Evolutionary conservation across 169 alveolate genomes (phyloP), one percentile per base, ranked within the genome.

Genomic region (Theileria parva): DNA sequence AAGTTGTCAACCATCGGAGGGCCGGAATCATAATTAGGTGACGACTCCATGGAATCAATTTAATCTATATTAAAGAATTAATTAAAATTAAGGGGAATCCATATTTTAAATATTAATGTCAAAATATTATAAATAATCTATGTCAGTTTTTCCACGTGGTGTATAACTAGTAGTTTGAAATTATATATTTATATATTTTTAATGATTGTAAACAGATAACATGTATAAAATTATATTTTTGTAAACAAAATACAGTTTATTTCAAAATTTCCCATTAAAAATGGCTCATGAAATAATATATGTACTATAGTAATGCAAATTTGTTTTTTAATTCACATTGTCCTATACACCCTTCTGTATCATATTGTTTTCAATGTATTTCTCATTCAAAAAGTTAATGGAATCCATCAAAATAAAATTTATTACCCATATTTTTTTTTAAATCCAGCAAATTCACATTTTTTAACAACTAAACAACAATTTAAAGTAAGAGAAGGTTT

Each of bases 1-100:
- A 83, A 83, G 55, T 83, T 83, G 68, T 83, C 89, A 9, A 83
- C 81, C 51, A 83, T 77, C 11, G 86, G 86, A 9, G 83, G 83
- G 50, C 77, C 77, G 27, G 66, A 21, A 37, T 44, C 64, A 7
- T 65, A 25, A 44, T 27, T 19, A n/a, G 23, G 11, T n/a, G 44
- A 2, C 2, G 39, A 44, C 21, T 32, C 74, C 64, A 37, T 23
- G n/a, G 69, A 66, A 66, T n/a, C 74, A 23, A 61, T 23, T 44
- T 44, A 27, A 66, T 66, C 50, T 66, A 30, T 66, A 66, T 27
- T 37, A 32, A 1, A 51, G 15, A 68, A 27, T 50, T 23, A 68
- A 68, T 37, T 68, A 17, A 13, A 68, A 27, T 57, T 2, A 21
- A n/a, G 30, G 25, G 27, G 32, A n/a, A 68, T 44, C 44, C 37